Percentiles rank a stretch among this genome's conserved stretches.
These are phyloP conservation scores for Ceriops decandra DNA, from an alignment of 345 rosid species.

Conservation along the genomic window DNA sequence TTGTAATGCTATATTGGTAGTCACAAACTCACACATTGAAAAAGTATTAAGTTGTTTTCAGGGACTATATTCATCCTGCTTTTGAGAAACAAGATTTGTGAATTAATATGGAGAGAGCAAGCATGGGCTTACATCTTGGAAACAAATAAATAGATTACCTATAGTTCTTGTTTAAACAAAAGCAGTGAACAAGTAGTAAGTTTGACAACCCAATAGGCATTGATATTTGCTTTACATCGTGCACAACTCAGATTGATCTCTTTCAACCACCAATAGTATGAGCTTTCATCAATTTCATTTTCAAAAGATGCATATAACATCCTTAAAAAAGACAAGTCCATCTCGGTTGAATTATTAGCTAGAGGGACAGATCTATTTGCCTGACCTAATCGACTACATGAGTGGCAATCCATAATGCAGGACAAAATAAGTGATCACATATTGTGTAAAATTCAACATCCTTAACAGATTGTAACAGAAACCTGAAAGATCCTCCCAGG, in stretches of 20 bases:
- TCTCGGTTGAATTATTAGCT: neutral
- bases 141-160: neutral
- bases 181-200: neutral
- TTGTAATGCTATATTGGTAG: neutral
- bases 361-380: neutral
- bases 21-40: neutral
- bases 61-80: neutral
- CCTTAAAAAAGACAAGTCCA: too few relatives aligned
- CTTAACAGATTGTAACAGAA: slow-evolving; percentile 12
- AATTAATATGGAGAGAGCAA: too few relatives aligned
- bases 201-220: neutral
- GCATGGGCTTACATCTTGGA: too few relatives aligned
- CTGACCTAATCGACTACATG: neutral
- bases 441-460: slow-evolving; percentile 4
- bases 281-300: too few relatives aligned
- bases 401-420: neutral
- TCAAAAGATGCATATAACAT: too few relatives aligned
- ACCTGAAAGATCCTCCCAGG: slow-evolving; percentile 95
- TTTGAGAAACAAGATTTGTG: neutral
- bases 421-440: slow-evolving; percentile 1
- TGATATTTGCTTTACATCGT: neutral
- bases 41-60: neutral
- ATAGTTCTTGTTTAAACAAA: neutral
- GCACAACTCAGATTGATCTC: neutral
- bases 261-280: too few relatives aligned